A percentile compares a stretch with the other conserved stretches of the same genome.
phyloP scores from a whole-genome alignment of 495 filamentous ascomycete genomes.

The Penicillium roqueforti region DNA sequence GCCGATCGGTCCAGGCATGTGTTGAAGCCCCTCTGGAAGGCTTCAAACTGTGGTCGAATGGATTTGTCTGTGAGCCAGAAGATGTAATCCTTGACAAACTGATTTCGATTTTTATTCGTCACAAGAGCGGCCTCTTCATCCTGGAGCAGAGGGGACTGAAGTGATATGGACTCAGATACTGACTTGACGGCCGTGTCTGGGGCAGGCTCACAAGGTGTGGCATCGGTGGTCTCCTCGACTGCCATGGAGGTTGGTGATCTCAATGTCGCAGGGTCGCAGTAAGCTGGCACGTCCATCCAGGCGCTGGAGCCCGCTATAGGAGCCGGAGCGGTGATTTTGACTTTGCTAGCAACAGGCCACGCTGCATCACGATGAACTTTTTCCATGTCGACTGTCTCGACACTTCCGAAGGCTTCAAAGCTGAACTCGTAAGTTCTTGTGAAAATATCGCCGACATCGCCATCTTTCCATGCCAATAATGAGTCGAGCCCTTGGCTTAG shows the following conservation, averaged over 20 bases:
- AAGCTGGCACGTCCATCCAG: constrained; percentile 26
- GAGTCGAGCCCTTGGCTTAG: constrained; percentile 66
- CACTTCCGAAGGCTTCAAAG: constrained; percentile 61
- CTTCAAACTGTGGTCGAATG: constrained; percentile 69
- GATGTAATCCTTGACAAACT: constrained; percentile 86
- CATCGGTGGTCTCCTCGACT: constrained; percentile 22
- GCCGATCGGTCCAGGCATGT: constrained; percentile 66
- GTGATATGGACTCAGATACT: constrained; percentile 10
- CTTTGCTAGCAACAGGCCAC: constrained; percentile 32
- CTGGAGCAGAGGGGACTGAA: constrained; percentile 23
- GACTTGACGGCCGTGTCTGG: constrained; percentile 21
- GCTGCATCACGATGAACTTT: constrained; percentile 32
- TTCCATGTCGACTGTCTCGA: constrained; percentile 54
- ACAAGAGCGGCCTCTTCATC: constrained; percentile 48
- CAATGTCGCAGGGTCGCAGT: constrained; percentile 14
- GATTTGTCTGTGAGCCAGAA: constrained; percentile 77
- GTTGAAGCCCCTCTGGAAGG: constrained; percentile 79
- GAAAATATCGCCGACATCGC: constrained; percentile 77
- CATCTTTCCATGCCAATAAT: constrained; percentile 72
- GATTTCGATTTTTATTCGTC: constrained; percentile 69
- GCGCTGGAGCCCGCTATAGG: constrained; percentile 15
- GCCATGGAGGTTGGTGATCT: constrained; percentile 28
- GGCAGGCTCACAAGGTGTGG: constrained; percentile 4
- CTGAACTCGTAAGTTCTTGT: constrained; percentile 80
- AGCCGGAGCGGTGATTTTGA: neutral